phyloP scores from a whole-genome alignment of 1,284 basidiomycete genomes.

The Malassezia equina region DNA sequence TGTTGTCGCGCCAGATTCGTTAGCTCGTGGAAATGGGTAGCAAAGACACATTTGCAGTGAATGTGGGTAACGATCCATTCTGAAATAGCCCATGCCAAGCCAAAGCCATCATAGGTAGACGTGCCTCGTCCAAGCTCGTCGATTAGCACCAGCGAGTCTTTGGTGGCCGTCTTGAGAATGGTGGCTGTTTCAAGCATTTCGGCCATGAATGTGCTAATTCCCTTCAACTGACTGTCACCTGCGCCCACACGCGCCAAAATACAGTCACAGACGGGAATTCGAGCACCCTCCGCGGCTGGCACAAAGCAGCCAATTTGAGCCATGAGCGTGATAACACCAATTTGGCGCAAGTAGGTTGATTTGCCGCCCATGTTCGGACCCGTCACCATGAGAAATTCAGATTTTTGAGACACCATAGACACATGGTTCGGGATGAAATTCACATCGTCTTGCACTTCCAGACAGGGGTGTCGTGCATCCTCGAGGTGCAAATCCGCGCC shows the following conservation, averaged over 20 bases:
- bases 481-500: slow-evolving; percentile 27
- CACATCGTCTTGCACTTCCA: slow-evolving; percentile 91
- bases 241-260: slow-evolving; percentile 92
- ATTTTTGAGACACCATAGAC: slow-evolving; percentile 67
- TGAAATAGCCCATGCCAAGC: slow-evolving; percentile 95
- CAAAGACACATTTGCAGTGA: slow-evolving; percentile 67
- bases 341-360: slow-evolving; percentile 52
- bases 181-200: slow-evolving; percentile 98
- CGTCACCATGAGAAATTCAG: slow-evolving; percentile 81
- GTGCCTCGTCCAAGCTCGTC: slow-evolving; percentile 98
- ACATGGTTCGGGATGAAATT: slow-evolving; percentile 92
- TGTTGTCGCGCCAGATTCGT: slow-evolving; percentile 81
- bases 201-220: slow-evolving; percentile 97
- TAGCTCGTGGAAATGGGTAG: slow-evolving; percentile 95
- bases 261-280: slow-evolving; percentile 86
- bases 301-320: slow-evolving; percentile 92
- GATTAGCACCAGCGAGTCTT: slow-evolving; percentile 90
- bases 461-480: slow-evolving; percentile 69
- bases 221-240: slow-evolving; percentile 92
- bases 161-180: slow-evolving; percentile 77
- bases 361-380: slow-evolving; percentile 41
- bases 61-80: slow-evolving; percentile 89
- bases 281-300: slow-evolving; percentile 58
- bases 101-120: slow-evolving; percentile 96
- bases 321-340: slow-evolving; percentile 87